A percentile compares a stretch with the other conserved stretches of the same genome.
Conservation (phyloP, 768 basidiomycete genomes). For the Trametes elegans region DNA sequence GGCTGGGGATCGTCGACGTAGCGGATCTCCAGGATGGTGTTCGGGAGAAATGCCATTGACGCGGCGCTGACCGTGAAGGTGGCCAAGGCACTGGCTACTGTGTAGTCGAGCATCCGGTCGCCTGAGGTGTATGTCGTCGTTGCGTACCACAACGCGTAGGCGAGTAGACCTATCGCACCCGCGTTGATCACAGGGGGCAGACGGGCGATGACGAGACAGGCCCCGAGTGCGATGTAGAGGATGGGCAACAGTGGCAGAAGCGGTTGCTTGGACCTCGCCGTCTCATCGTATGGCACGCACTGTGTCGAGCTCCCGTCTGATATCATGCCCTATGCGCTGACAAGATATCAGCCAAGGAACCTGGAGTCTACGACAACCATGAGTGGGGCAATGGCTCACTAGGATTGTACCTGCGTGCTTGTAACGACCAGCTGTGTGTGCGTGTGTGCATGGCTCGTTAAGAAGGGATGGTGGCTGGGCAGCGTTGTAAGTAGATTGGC, state of each 20-base stretch:
- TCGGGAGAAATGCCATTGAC: not conserved
- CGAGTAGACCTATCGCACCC: not conserved
- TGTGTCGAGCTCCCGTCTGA: too few relatives aligned
- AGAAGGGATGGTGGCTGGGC: too few relatives aligned
- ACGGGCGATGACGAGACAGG: not conserved
- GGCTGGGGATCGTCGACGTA: not conserved
- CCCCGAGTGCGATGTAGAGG: not conserved
- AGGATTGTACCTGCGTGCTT: too few relatives aligned
- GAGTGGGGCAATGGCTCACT: too few relatives aligned
- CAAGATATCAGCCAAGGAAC: too few relatives aligned
- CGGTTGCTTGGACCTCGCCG: too few relatives aligned
- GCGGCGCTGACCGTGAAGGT: not conserved
- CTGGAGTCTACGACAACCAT: too few relatives aligned
- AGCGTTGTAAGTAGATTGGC: too few relatives aligned
- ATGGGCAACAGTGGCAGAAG: not conserved
- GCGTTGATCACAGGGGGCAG: not conserved
- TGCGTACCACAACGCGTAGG: not conserved
- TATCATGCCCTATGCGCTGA: too few relatives aligned
- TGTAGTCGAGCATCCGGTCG: not conserved
- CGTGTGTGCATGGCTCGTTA: too few relatives aligned
- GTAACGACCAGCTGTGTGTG: too few relatives aligned
- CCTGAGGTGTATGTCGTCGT: not conserved
- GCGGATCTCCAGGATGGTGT: slow-evolving; percentile 2
- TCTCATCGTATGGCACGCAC: too few relatives aligned
- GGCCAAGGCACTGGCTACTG: not conserved